A percentile compares a stretch with the other conserved stretches of the same genome.
These are phyloP conservation scores for Camptophora hylomeconis DNA, from an alignment of 2,329 filamentous ascomycete species.

Conservation along the genomic window DNA sequence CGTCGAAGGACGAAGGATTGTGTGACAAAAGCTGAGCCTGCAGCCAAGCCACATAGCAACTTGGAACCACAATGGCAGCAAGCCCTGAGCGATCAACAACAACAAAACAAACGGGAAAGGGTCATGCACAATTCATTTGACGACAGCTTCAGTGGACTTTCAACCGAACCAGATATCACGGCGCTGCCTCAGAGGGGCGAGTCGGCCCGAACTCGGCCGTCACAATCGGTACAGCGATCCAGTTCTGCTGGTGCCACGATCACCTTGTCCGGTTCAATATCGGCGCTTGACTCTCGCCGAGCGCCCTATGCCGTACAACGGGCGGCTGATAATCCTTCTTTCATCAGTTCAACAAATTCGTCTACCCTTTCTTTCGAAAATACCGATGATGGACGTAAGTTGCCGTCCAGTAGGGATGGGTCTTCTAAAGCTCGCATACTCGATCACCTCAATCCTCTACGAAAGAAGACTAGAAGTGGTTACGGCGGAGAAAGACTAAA, in stretches of 20 bases:
- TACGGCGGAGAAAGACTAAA: no score
- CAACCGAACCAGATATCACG: slow-evolving; percentile 11
- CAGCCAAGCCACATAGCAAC: slow-evolving; percentile 33
- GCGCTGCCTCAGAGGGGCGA: slow-evolving; percentile 16
- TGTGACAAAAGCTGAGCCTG: slow-evolving; percentile 33
- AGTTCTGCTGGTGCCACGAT: no score
- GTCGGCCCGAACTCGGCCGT: no score
- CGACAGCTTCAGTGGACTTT: slow-evolving; percentile 3
- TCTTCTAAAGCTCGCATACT: slow-evolving; percentile 25
- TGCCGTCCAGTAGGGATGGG: slow-evolving; percentile 24
- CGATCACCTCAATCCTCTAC: no score
- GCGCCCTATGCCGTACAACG: no score
- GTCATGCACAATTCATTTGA: slow-evolving; percentile 10
- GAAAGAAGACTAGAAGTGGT: no score
- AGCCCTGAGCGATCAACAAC: slow-evolving; percentile 35
- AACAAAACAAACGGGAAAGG: no score
- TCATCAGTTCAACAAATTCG: slow-evolving; percentile 34
- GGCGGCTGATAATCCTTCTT: no score
- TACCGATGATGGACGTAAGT: slow-evolving; percentile 26
- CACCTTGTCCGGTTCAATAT: no score
- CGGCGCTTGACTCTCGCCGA: no score
- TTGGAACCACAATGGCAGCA: slow-evolving; percentile 38
- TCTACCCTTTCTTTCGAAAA: slow-evolving; percentile 28
- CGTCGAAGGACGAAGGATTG: slow-evolving; percentile 33
- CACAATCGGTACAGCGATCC: no score